Conservation (phyloP, 306 rosid species). For the Cicer bijugum region DNA sequence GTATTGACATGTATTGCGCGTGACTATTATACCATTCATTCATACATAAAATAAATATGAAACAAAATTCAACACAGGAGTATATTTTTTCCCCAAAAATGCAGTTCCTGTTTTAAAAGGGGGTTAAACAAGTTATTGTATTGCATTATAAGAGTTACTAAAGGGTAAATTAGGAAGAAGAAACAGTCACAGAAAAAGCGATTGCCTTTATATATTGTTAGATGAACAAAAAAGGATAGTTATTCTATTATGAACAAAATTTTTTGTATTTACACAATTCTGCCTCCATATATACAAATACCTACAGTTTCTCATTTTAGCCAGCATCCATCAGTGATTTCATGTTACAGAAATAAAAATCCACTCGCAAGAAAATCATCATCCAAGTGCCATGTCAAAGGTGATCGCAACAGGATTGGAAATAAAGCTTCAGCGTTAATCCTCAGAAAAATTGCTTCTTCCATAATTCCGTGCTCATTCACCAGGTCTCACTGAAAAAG, state of each 20-base stretch:
- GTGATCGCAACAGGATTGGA: conserved; percentile 16
- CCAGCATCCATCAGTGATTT: conserved; percentile 25
- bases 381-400: conserved; percentile 3
- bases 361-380: conserved; percentile 35
- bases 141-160: too few relatives aligned
- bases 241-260: conserved; percentile 34
- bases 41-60: too few relatives aligned
- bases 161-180: too few relatives aligned
- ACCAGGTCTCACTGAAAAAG: conserved; percentile 47
- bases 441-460: conserved; percentile 10
- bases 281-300: conserved; percentile 37
- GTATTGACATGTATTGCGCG: too few relatives aligned
- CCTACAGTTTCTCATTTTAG: conserved; percentile 13
- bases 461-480: conserved; percentile 48
- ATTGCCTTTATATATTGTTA: too few relatives aligned
- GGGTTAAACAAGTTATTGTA: too few relatives aligned
- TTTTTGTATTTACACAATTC: conserved; percentile 34
- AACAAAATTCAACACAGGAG: too few relatives aligned
- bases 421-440: conserved; percentile 32
- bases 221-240: background rate
- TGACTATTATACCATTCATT: too few relatives aligned
- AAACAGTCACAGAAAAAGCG: too few relatives aligned
- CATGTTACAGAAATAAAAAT: conserved; percentile 29
- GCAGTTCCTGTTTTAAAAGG: too few relatives aligned
- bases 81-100: too few relatives aligned